Percentiles rank a stretch among this genome's conserved stretches.
phyloP scores from a whole-genome alignment of 78 protist genomes.

The Emiliania huxleyi region DNA sequence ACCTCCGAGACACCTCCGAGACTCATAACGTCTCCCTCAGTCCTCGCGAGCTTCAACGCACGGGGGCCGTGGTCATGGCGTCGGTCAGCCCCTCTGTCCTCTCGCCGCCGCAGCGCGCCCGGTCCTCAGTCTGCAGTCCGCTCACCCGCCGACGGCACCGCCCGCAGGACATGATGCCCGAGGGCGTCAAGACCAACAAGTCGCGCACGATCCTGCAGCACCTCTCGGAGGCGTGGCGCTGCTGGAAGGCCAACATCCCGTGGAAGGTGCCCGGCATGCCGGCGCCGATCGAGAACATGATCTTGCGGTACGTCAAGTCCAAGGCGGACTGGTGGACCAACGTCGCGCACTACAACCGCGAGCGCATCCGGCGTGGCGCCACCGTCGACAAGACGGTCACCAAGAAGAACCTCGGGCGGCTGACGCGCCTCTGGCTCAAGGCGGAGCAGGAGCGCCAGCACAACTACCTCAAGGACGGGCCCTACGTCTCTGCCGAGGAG shows the following conservation, averaged over 20 bases:
- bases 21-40: too few relatives aligned
- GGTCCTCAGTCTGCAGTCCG: too few relatives aligned
- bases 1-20: too few relatives aligned
- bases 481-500: slow-evolving; percentile 95
- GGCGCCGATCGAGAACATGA: slow-evolving; percentile 95
- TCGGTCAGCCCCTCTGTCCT: too few relatives aligned
- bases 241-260: slow-evolving; percentile 99
- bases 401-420: slow-evolving; percentile 99
- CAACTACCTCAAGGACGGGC: slow-evolving; percentile 99
- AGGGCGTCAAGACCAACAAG: slow-evolving; percentile 94
- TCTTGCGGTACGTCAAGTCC: slow-evolving; percentile 95
- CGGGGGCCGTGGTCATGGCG: too few relatives aligned
- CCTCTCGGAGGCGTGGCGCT: slow-evolving; percentile 97
- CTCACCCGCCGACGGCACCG: too few relatives aligned
- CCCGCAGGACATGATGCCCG: slow-evolving; percentile 99
- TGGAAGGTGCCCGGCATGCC: slow-evolving; percentile 99
- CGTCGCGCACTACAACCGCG: slow-evolving; percentile 98
- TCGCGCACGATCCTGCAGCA: slow-evolving; percentile 92
- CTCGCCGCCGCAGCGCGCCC: too few relatives aligned
- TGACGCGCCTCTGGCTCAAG: slow-evolving; percentile 97
- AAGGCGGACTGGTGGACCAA: slow-evolving; percentile 99
- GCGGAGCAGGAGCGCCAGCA: slow-evolving; percentile 99
- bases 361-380: slow-evolving; percentile 96
- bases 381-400: slow-evolving; percentile 98
- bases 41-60: too few relatives aligned